These are phyloP conservation scores for Stentor roeselii DNA, from an alignment of 73 alveolate species.

Conservation along the genomic window DNA sequence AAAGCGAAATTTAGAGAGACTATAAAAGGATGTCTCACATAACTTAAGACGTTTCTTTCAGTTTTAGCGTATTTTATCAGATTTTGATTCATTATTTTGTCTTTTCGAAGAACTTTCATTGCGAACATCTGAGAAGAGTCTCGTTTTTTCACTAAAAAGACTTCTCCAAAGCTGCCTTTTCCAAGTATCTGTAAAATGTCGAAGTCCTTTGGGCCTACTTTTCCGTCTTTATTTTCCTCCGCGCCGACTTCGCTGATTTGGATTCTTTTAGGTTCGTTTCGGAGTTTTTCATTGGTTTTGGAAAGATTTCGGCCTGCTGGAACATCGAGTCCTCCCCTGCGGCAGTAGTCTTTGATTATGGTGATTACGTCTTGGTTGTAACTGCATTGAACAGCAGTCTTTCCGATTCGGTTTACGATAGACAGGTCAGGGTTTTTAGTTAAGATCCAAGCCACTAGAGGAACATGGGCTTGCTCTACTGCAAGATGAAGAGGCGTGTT, in stretches of 20 bases:
- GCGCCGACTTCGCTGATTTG: too few species aligned
- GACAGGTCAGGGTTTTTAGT: too few species aligned
- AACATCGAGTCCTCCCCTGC: too few species aligned
- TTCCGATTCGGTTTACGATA: too few species aligned
- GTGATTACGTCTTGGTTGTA: too few species aligned
- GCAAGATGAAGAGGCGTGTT: constrained; percentile 51
- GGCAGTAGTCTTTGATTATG: too few species aligned
- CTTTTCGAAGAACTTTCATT: constrained; percentile 51
- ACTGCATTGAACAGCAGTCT: too few species aligned
- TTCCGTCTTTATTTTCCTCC: constrained; percentile 31
- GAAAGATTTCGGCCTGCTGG: too few species aligned
- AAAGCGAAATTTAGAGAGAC: constrained; percentile 78
- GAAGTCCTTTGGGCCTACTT: constrained; percentile 57
- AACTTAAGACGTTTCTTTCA: constrained; percentile 73
- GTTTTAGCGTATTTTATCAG: constrained; percentile 64
- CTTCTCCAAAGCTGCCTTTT: constrained; percentile 50
- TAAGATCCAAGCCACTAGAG: constrained; percentile 8
- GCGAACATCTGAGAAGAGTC: constrained; percentile 41
- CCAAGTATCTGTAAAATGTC: constrained; percentile 46
- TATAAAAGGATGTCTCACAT: constrained; percentile 72
- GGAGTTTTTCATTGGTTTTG: too few species aligned
- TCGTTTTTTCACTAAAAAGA: constrained; percentile 31
- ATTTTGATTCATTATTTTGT: constrained; percentile 57
- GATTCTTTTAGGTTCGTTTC: too few species aligned
- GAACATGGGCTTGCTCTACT: neutral